Evolutionary conservation across 495 filamentous ascomycete species (phyloP).

Genomic region (Lineolata rhizophorae): DNA sequence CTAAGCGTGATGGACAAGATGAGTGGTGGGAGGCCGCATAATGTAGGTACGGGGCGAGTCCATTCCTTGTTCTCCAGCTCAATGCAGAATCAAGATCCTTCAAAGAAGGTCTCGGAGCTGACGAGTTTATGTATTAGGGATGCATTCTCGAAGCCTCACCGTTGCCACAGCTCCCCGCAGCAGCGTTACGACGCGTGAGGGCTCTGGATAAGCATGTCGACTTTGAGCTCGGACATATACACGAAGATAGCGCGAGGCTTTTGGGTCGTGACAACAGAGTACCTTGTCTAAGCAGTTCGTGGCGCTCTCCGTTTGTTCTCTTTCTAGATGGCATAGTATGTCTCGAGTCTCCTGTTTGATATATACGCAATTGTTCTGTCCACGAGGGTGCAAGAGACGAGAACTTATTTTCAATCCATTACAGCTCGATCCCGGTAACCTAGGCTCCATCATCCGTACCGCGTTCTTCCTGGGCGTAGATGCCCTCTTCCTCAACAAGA

Average conservation of each 20-base stretch:
- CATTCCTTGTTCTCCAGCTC: no score
- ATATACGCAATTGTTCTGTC: no score
- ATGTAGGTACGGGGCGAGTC: constrained; percentile 31
- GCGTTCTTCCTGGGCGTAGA: constrained; percentile 71
- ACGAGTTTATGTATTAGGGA: neutral
- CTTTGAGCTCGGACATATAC: constrained; percentile 33
- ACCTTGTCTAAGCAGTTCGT: constrained; percentile 11
- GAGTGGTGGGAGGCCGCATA: constrained; percentile 67
- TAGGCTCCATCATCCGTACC: constrained; percentile 71
- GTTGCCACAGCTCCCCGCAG: constrained; percentile 50
- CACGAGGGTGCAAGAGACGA: no score
- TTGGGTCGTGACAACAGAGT: constrained; percentile 26
- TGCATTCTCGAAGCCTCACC: constrained; percentile 72
- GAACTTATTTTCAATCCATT: neutral
- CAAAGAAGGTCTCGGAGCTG: no score
- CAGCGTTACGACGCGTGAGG: constrained; percentile 23
- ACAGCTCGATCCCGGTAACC: constrained; percentile 63
- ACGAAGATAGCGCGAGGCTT: no score
- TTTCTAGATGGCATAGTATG: constrained; percentile 53
- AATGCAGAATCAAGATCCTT: no score
- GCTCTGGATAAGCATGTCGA: constrained; percentile 19
- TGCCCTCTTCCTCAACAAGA: constrained; percentile 23
- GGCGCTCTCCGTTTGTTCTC: constrained; percentile 54
- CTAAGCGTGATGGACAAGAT: constrained; percentile 59
- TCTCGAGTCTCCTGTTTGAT: no score